Percentiles rank a stretch among this genome's conserved stretches.
phyloP scores from a whole-genome alignment of 495 filamentous ascomycete genomes.

The Penicillium turbatum region DNA sequence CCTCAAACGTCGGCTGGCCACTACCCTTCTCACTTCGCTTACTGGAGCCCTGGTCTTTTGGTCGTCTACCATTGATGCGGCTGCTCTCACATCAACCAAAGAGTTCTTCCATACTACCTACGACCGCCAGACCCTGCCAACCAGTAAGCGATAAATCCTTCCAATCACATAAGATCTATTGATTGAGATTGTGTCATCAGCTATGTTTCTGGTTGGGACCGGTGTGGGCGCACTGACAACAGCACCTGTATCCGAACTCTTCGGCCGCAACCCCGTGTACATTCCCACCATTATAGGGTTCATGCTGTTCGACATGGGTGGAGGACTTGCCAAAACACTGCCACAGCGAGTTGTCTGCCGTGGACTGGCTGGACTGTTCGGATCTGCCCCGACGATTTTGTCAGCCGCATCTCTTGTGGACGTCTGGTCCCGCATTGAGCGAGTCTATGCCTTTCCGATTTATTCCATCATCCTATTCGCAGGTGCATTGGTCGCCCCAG shows the following conservation, averaged over 20 bases:
- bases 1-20: slow-evolving; percentile 25
- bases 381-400: slow-evolving; percentile 34
- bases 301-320: slow-evolving; percentile 44
- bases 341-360: slow-evolving; percentile 35
- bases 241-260: slow-evolving; percentile 50
- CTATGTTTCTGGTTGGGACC: slow-evolving; percentile 52
- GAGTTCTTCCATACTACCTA: slow-evolving; percentile 7
- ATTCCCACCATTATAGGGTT: slow-evolving; percentile 27
- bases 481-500: slow-evolving; percentile 43
- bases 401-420: slow-evolving; percentile 38
- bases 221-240: slow-evolving; percentile 42
- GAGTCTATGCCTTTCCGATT: slow-evolving; percentile 39
- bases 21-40: slow-evolving; percentile 44
- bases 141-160: slow-evolving; percentile 25
- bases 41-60: slow-evolving; percentile 44
- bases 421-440: slow-evolving; percentile 37
- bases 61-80: slow-evolving; percentile 46
- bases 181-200: background rate
- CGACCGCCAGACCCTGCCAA: slow-evolving; percentile 14
- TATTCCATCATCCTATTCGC: slow-evolving; percentile 41
- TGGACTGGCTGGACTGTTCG: slow-evolving; percentile 43
- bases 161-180: slow-evolving; percentile 36
- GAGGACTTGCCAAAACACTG: slow-evolving; percentile 38
- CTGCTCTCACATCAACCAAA: slow-evolving; percentile 17
- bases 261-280: slow-evolving; percentile 52